Base-by-base conservation (phyloP, 176 grass and related monocot species). In the Carex scoparia region DNA sequence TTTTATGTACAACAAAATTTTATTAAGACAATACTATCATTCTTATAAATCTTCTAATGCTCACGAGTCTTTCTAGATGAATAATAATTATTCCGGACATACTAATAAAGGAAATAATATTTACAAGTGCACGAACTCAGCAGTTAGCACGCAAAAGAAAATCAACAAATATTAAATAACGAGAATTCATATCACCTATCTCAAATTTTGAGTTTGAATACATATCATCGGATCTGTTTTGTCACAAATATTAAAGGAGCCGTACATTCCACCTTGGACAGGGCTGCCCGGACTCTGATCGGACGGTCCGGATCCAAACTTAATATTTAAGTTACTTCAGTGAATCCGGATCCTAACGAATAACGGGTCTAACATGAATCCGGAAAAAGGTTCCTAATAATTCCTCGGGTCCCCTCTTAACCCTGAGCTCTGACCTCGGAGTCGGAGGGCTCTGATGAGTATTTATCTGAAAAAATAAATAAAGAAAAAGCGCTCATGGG, bases 401-500 rank as follows among this genome's bases (percentile, higher is more conserved):
- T n/a, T 81, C 4, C 11, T 37, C 5, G 15, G 9, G 37, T 19
- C 69, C 38, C 28, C 38, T 40, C 54, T 10, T 11, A n/a, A 44
- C 14, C 7, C 27, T 7, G 35, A 81, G 35, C 18, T 81, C 79
- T 48, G 79, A 63, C 32, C 58, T 64, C 16, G 48, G 8, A 49
- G 1, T 46, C 38, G 42, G 42, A 6, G 7, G 44, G 7, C 46
- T 4, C 51, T 10, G 49, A 59, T 6, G 30, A 84, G 59, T 30
- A 84, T 57, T 71, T 56, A 57, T 56, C 31, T 15, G 14, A 57
- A 38, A 60, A 40, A 49, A 35, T 40, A 40, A 65, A 65, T 11
- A 62, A 60, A 81, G 35, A 59, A 81, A 87, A 82, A 82, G 65
- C 14, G 44, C 67, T 81, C 44, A 46, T 12, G 54, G 33, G 63